Evolutionary conservation across 176 grass and related monocot genomes (phyloP).

Genomic region (Olyra latifolia): DNA sequence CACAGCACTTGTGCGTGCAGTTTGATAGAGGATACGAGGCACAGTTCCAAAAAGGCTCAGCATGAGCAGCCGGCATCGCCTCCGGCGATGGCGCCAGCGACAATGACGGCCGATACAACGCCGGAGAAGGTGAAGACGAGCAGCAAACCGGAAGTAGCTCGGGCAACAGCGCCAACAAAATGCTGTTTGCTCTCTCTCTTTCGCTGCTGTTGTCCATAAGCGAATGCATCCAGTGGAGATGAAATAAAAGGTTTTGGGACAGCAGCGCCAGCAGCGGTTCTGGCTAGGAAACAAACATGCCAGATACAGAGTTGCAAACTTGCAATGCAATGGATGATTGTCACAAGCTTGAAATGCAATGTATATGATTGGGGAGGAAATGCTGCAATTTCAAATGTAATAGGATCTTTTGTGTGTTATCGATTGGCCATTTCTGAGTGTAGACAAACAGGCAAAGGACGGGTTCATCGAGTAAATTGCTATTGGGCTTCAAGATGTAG

Average conservation of each 20-base stretch:
- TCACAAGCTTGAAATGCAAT: background rate
- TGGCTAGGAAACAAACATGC: background rate
- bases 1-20: background rate
- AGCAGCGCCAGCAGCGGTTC: constrained; percentile 1
- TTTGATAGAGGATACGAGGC: constrained; percentile 40
- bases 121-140: background rate
- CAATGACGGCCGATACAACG: background rate
- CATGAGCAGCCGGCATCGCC: constrained; percentile 12
- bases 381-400: background rate
- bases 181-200: constrained; percentile 47
- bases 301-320: background rate
- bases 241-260: background rate
- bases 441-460: background rate
- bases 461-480: background rate
- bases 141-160: constrained; percentile 27
- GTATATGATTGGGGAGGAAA: background rate
- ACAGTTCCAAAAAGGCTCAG: constrained; percentile 16
- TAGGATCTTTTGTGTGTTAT: background rate
- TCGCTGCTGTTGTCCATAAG: constrained; percentile 42
- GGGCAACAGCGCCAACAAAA: background rate
- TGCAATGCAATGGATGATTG: background rate
- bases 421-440: background rate
- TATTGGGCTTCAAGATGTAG: background rate
- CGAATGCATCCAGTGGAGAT: background rate
- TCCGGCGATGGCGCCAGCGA: no score